These are phyloP conservation scores for Solanum arcanum DNA, from an alignment of 257 asterid species.

Conservation along the genomic window DNA sequence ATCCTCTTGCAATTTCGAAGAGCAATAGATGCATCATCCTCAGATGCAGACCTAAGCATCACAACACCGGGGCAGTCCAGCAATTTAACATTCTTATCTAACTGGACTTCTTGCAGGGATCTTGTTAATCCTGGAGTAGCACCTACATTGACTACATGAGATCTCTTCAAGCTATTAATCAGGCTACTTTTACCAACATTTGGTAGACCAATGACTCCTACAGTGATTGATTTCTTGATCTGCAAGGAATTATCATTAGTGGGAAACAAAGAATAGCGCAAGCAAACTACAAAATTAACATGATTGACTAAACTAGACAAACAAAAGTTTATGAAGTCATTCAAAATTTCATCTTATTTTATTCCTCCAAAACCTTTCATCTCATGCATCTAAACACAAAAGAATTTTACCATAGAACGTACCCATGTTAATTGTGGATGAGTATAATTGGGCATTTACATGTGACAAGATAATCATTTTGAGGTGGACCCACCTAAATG, in stretches of 20 bases:
- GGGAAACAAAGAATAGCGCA: neutral
- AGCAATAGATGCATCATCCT: slow-evolving; percentile 63
- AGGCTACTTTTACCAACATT: slow-evolving; percentile 97
- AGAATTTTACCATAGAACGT: neutral
- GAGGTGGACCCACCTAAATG: neutral
- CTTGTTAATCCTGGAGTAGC: slow-evolving; percentile 94
- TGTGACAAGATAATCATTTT: neutral
- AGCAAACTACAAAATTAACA: neutral
- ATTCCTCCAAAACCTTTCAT: neutral
- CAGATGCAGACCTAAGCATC: slow-evolving; percentile 62
- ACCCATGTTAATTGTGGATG: neutral
- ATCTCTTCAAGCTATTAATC: slow-evolving; percentile 84
- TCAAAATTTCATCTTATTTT: neutral
- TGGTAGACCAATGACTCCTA: slow-evolving; percentile 90
- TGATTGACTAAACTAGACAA: neutral
- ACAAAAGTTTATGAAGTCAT: neutral
- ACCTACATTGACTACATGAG: slow-evolving; percentile 82
- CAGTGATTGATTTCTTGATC: slow-evolving; percentile 87
- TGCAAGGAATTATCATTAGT: slow-evolving; percentile 16
- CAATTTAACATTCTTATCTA: slow-evolving; percentile 76
- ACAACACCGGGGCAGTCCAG: slow-evolving; percentile 95
- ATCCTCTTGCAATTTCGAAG: slow-evolving; percentile 93
- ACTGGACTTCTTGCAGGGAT: slow-evolving; percentile 87
- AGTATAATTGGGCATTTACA: neutral
- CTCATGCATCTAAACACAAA: neutral